phyloP scores from a whole-genome alignment of 176 grass and related monocot species.

The Otatea glauca region DNA sequence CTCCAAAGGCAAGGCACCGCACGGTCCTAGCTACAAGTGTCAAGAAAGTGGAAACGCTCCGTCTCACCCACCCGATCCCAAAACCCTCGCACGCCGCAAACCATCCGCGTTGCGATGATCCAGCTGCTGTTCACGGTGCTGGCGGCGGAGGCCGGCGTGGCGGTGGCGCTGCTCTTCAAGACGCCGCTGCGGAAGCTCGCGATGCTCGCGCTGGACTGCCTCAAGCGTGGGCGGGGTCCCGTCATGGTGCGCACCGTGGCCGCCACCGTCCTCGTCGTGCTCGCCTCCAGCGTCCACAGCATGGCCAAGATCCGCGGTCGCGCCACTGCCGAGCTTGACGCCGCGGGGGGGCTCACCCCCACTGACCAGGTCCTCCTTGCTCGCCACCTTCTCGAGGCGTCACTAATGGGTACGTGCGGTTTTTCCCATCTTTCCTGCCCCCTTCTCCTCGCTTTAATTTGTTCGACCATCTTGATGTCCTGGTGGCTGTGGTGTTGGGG shows the following conservation, averaged over 20 bases:
- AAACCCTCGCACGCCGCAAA: neutral
- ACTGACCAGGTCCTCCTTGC: constrained; percentile 89
- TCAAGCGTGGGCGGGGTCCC: constrained; percentile 75
- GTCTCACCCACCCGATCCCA: neutral
- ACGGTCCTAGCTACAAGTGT: neutral
- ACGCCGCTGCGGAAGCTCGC: constrained; percentile 67
- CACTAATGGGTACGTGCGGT: constrained; percentile 68
- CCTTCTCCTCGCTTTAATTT: neutral
- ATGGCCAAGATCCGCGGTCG: constrained; percentile 71
- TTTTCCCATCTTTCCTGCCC: neutral
- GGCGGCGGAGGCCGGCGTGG: constrained; percentile 54
- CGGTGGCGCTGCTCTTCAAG: constrained; percentile 68
- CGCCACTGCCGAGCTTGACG: constrained; percentile 54
- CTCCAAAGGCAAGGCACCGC: constrained; percentile 3
- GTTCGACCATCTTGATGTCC: neutral
- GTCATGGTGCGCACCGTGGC: constrained; percentile 85
- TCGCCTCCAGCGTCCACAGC: constrained; percentile 78
- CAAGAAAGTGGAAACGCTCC: neutral
- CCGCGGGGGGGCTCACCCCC: constrained; percentile 48
- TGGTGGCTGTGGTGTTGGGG: neutral
- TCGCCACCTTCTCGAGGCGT: constrained; percentile 83
- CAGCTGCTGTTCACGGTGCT: constrained; percentile 77
- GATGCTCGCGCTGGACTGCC: constrained; percentile 60
- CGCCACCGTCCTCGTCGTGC: constrained; percentile 66
- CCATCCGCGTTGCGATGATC: constrained; percentile 55